Base-by-base conservation (phyloP, 352 stramenopile species). In the Phytopythium ostracodes region DNA sequence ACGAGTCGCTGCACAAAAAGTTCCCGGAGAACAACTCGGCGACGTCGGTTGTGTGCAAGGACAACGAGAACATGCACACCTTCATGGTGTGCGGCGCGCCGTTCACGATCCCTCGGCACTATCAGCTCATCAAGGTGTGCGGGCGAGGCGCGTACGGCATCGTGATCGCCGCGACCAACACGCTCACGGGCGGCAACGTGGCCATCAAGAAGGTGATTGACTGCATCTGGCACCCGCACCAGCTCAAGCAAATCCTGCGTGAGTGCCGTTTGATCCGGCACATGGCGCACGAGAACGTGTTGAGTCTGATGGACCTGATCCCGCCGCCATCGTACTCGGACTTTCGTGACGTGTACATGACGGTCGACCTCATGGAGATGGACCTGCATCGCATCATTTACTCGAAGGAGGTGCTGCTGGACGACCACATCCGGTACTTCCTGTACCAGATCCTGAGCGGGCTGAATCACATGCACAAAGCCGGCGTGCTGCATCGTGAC, bases 341-440 rank as follows among this genome's bases (percentile, higher is more conserved):
- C 60, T 96, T 96, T 47, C 83, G 84, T 2, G 88, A 96, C 50
- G 87, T 96, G 52, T 96, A 96, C 72, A 95, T 96, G 84, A 94
- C 89, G 1, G 72, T 97, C 20, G 89, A 97, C 59, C 73, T 97
- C 18, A 96, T 97, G 87, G 91, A 97, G 63, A 97, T 96, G 78
- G 91, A 97, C 74, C 59, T 97, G 18, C 88, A 96, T 52, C 86
- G 90, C 12, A 96, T 97, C 69, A 97, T 97, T 68, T 96, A 97
- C 66, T 97, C 89, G 20, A 95, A 93, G 55, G 91, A 98, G 58
- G 78, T 92, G 52, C 74, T 98, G 15, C 81, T 91, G 36, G 92
- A 98, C 60, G 92, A 97, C 65, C 92, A 98, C 67, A 95, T 97
- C 50, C 91, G 93, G 4, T 98, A 96, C 66, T 98, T 98, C 64